A percentile compares a stretch with the other conserved stretches of the same genome.
These are phyloP conservation scores for Cryptococcus floricola DNA, from an alignment of 1,284 basidiomycete genomes.

Conservation along the genomic window DNA sequence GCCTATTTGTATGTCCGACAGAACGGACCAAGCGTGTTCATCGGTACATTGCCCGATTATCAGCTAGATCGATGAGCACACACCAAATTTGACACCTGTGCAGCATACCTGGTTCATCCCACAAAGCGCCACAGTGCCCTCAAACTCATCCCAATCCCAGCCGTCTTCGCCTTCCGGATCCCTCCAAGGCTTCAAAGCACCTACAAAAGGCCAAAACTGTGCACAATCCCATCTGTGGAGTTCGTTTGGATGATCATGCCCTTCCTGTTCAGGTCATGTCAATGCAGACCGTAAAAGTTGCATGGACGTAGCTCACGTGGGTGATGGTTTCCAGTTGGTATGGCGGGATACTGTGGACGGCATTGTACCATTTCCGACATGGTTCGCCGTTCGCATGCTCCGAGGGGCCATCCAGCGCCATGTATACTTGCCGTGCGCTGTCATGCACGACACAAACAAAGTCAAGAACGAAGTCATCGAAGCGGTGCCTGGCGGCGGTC, in stretches of 20 bases:
- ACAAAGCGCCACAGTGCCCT: constrained; percentile 6
- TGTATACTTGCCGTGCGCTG: no score
- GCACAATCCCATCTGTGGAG: constrained; percentile 3
- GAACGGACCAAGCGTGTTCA: constrained; percentile 3
- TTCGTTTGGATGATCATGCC: not conserved
- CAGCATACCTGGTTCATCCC: constrained; percentile 2
- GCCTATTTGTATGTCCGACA: constrained; percentile 5
- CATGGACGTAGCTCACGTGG: not conserved
- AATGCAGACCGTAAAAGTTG: not conserved
- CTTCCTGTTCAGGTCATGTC: not conserved
- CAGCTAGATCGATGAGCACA: not conserved
- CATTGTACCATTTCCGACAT: constrained; percentile 9
- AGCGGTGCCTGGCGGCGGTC: not conserved
- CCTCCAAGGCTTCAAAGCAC: constrained; percentile 5
- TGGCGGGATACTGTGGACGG: constrained; percentile 1
- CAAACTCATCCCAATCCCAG: constrained; percentile 7
- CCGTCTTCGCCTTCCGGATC: not conserved
- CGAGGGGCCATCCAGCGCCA: no score
- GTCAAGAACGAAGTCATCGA: no score
- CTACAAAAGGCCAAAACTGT: constrained; percentile 16
- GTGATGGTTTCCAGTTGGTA: constrained; percentile 3
- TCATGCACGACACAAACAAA: no score
- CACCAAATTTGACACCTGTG: no score
- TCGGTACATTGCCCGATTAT: constrained; percentile 9
- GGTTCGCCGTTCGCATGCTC: not conserved